These are phyloP conservation scores for Metroxylon sagu DNA, from an alignment of 176 grass and related monocot species.

Conservation along the genomic window DNA sequence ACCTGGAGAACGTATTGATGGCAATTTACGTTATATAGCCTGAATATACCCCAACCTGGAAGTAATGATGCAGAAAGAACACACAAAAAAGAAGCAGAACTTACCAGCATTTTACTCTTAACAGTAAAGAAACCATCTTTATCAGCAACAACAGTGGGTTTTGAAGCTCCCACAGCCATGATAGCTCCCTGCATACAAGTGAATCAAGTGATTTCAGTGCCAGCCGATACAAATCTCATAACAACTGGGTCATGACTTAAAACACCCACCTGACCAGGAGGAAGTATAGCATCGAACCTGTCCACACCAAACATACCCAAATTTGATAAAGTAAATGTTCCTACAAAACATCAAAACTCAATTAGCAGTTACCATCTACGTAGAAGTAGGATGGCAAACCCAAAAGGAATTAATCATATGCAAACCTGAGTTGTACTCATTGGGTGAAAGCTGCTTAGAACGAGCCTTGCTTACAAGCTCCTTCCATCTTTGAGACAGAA, in stretches of 20 bases:
- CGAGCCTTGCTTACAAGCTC: constrained; percentile 69
- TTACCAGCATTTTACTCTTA: constrained; percentile 88
- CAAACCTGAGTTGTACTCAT: constrained; percentile 79
- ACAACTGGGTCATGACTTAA: not conserved
- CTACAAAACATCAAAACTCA: constrained; percentile 30
- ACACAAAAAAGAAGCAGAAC: not conserved
- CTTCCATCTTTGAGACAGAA: constrained; percentile 82
- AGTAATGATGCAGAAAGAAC: too few relatives aligned
- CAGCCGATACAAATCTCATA: constrained; percentile 10
- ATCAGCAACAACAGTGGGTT: constrained; percentile 57
- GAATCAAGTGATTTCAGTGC: constrained; percentile 1
- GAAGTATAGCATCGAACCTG: constrained; percentile 96
- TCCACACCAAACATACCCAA: constrained; percentile 96
- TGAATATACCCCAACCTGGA: too few relatives aligned
- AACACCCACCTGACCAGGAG: constrained; percentile 76
- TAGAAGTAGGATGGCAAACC: not conserved
- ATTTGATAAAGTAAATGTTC: constrained; percentile 89
- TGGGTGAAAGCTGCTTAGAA: constrained; percentile 73
- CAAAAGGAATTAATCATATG: not conserved
- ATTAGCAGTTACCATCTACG: constrained; percentile 20
- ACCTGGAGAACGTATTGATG: too few relatives aligned
- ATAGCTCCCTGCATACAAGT: constrained; percentile 68
- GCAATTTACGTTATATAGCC: too few relatives aligned
- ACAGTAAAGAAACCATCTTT: constrained; percentile 75
- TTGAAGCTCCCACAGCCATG: constrained; percentile 88